Conservation (phyloP, 306 rosid species). For the Comarum palustre region DNA sequence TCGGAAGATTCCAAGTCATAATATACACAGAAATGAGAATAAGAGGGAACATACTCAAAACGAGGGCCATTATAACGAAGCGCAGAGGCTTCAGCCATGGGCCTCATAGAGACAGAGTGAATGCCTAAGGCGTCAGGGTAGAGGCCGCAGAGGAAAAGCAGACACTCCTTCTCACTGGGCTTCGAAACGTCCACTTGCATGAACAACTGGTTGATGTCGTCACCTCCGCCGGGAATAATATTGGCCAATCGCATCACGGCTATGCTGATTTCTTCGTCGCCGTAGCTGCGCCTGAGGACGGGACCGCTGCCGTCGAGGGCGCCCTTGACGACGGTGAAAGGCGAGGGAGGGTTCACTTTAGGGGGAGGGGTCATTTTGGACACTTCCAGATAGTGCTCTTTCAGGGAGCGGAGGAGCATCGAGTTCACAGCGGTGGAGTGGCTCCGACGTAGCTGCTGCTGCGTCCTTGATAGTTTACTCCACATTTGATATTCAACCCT, state of each 20-base stretch:
- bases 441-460: slow-evolving; percentile 30
- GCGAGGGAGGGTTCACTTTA: slow-evolving; percentile 73
- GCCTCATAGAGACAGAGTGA: slow-evolving; percentile 84
- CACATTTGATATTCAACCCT: slow-evolving; percentile 40
- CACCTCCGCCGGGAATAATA: slow-evolving; percentile 34
- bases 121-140: slow-evolving; percentile 89
- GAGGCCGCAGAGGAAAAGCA: slow-evolving; percentile 70
- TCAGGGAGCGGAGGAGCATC: slow-evolving; percentile 75
- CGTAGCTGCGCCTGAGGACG: slow-evolving; percentile 57
- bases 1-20: too few relatives aligned
- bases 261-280: slow-evolving; percentile 61
- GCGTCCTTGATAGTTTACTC: slow-evolving; percentile 41
- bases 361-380: slow-evolving; percentile 84
- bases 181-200: slow-evolving; percentile 71
- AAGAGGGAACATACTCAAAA: slow-evolving; percentile 53
- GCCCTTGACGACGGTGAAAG: slow-evolving; percentile 66
- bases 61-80: slow-evolving; percentile 52
- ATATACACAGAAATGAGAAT: too few relatives aligned
- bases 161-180: slow-evolving; percentile 50
- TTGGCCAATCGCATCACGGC: slow-evolving; percentile 61
- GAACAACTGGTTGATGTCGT: slow-evolving; percentile 63
- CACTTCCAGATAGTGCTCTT: slow-evolving; percentile 81
- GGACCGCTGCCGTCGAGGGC: slow-evolving; percentile 71
- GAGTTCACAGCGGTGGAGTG: slow-evolving; percentile 55
- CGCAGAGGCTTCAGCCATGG: slow-evolving; percentile 35